Evolutionary conservation across 345 rosid species (phyloP), one percentile per base, ranked within the genome.

Genomic region (Cardamine occulta): DNA sequence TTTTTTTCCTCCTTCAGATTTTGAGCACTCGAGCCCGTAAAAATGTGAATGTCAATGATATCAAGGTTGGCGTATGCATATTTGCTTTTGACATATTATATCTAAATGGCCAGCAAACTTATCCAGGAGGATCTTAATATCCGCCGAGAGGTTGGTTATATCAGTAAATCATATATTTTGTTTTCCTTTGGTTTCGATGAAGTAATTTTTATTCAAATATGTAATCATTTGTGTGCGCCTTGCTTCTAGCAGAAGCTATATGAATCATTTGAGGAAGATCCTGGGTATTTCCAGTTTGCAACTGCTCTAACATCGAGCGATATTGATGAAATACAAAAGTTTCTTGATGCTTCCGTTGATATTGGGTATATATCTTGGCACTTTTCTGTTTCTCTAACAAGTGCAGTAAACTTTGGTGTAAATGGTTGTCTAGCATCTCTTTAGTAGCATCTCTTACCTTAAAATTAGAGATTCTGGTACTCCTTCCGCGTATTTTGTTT

Each of bases 31-130:
- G 97, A 65, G 89, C 97, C 60, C 90, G 94, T 66, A 95, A 95
- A 82, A 90, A 92, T 84, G 99, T 89, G 72, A 87, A 68, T 55
- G 77, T 83, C 60, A 83, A 81, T 79, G 98, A 95, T 72, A 92
- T 95, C 83, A 95, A 92, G 83, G 87, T 95, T 82, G 86, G 89
- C 60, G 97, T 95, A 49, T 92, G 99, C 87, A 82, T 92, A 78
- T 95, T 80, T 80, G 97, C 98, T 49, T 95, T 92, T 80, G 99
- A 95, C 80, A 76, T 95, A 61, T 81, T 95, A 72, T 90, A 88
- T 83, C 84, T 87, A 26, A 87, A 95, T 82, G 94, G 90, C 53
- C 81, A 89, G 70, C 85, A 88, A 88, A 60, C 91, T 95, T 75
- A 81, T 92, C 72, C 97, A 88, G 72, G 90, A 95, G 72, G 81